phyloP scores from a whole-genome alignment of 176 grass and related monocot genomes.

The Alopecurus myosuroides region DNA sequence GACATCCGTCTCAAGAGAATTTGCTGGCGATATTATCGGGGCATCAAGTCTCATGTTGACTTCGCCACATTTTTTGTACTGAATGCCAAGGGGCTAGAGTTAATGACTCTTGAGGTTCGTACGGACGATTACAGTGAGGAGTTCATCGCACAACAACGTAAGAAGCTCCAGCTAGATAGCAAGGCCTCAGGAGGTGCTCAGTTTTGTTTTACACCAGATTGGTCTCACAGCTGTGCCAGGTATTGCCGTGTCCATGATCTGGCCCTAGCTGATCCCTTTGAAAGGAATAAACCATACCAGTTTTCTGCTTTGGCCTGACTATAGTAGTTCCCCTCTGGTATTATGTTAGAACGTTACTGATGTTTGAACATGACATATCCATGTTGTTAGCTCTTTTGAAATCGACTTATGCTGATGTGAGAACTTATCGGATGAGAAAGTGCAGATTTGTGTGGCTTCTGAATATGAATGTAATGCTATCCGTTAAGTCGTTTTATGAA shows the following conservation, averaged over 20 bases:
- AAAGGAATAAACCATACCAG: neutral
- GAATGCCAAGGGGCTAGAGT: neutral
- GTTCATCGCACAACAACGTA: neutral
- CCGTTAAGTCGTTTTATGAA: neutral
- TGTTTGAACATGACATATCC: neutral
- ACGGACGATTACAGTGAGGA: neutral
- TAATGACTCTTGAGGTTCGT: neutral
- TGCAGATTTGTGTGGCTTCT: neutral
- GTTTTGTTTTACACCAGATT: neutral
- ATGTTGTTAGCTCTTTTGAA: neutral
- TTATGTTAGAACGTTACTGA: neutral
- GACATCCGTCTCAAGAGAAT: neutral
- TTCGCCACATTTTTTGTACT: neutral
- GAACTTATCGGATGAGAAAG: neutral
- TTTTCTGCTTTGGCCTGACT: neutral
- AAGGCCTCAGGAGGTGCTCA: neutral
- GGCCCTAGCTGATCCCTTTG: neutral
- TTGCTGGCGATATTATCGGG: neutral
- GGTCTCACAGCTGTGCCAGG: neutral
- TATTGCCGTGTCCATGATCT: neutral
- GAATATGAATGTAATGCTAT: neutral
- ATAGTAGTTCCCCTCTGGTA: neutral
- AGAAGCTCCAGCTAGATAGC: neutral
- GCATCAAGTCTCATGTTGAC: neutral
- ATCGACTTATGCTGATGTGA: neutral